Evolutionary conservation across 257 asterid genomes (phyloP), one percentile per base, ranked within the genome.

Genomic region (Leptodermis oblonga): DNA sequence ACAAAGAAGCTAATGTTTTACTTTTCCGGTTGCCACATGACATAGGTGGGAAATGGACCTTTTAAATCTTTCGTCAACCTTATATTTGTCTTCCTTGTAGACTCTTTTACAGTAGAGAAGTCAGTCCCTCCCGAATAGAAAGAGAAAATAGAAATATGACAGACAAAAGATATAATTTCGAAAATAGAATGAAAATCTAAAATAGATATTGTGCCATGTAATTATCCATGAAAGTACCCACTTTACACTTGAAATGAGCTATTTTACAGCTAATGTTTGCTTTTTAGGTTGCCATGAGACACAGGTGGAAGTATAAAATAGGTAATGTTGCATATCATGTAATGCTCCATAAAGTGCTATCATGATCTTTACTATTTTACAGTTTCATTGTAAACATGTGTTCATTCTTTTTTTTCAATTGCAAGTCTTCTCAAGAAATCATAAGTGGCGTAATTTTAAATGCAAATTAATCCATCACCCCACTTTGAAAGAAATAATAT

Each of bases 221-320:
- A 14, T 52, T 23, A 22, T 1, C 23, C 22, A 11, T 4, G 18
- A 51, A 52, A 4, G 28, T n/a, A 30, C 58, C 7, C 58, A 20
- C 58, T 52, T 52, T 49, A 15, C 59, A 52, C 59, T 52, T 52
- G 31, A 52, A 52, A n/a, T 52, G n/a, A 52, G 8, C n/a, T 4
- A 7, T 52, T 52, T 52, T 7, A 52, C 59, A 52, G 14, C 30
- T 4, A 52, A 52, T 52, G 59, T 52, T 52, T 12, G 14, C 11
- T 52, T 52, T 52, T 22, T 52, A 26, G 30, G 59, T 26, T 52
- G 59, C 31, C 59, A 52, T 52, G 59, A 52, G 23, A 52, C 59
- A 52, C 59, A 30, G 59, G 59, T 52, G 13, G 11, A 52, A 52
- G 23, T 49, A 20, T 6, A 1, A 52, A 22, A 22, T 52, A 26